Base-by-base conservation (phyloP, 202 grass and related monocot genomes). In the Schoenoplectus tabernaemontani region DNA sequence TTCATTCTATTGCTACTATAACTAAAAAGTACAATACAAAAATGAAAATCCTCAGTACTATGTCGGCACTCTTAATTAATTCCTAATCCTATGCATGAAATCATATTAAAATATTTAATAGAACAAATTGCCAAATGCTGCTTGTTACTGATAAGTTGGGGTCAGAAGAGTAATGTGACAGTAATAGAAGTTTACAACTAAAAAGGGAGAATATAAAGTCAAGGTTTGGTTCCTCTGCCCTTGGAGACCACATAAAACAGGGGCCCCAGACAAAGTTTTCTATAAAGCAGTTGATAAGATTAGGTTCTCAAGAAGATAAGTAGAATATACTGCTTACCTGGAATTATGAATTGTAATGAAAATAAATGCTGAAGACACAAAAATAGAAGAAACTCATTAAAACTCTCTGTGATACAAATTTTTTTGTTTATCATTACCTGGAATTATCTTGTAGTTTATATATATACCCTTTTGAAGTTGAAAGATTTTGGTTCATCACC, bases 221-320 rank as follows among this genome's bases (percentile, higher is more conserved):
- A 75, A 28, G 16, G 28, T 6, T 75, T 75, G 70, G 70, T 56
- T 75, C 70, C 70, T 75, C 70, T 54, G 70, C 70, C 48, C 70
- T 75, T 75, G 70, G 70, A 75, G 11, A 75, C 70, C 70, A 75
- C 47, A 75, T 54, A 75, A 34, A 36, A 56, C 28, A 24, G 19
- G 70, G 70, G 47, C 7, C 47, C 70, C 47, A 34, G 23, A 1
- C 28, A 75, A 33, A 20, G 26, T 34, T 75, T 75, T 54, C 47
- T 75, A 48, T 54, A 75, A 56, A 75, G 70, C 16, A 51, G 70
- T 16, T 57, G 53, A 36, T 54, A 75, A 75, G 70, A 75, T 75
- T 54, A 54, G 70, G 53, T 74, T 74, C 70, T 51, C 28, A 53
- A 33, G 0, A 34, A 54, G 46, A 53, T 53, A 74, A 74, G 47